Conservation (phyloP, 208 protist species). For the Crithidia sp. region DNA sequence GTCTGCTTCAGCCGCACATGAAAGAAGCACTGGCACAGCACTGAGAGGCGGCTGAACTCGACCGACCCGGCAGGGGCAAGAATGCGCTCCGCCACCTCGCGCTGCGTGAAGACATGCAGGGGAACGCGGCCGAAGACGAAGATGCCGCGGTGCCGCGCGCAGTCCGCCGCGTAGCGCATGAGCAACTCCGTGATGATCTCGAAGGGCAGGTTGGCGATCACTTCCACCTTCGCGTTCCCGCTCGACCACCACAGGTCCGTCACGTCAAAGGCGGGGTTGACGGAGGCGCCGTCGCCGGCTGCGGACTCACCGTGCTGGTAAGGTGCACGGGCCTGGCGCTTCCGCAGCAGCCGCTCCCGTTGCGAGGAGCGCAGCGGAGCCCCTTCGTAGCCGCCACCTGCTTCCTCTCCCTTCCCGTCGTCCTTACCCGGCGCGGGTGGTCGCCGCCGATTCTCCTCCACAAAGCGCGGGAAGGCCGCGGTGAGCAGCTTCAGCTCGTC, state of each 20-base stretch:
- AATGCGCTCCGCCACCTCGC: conserved; percentile 87
- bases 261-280: conserved; percentile 56
- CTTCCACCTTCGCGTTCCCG: conserved; percentile 86
- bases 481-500: conserved; percentile 78
- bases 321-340: conserved; percentile 34
- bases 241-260: conserved; percentile 79
- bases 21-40: conserved; percentile 86
- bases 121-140: conserved; percentile 87
- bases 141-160: conserved; percentile 61
- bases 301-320: conserved; percentile 34
- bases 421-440: conserved; percentile 9
- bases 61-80: conserved; percentile 70
- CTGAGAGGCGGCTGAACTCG: conserved; percentile 83
- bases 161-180: conserved; percentile 86
- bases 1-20: conserved; percentile 77
- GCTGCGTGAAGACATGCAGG: conserved; percentile 88
- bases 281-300: conserved; percentile 14
- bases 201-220: conserved; percentile 90
- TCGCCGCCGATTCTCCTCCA: conserved; percentile 45
- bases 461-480: conserved; percentile 63
- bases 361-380: conserved; percentile 62
- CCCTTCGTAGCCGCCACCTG: conserved; percentile 37
- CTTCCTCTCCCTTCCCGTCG: neutral
- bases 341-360: conserved; percentile 62
- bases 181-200: conserved; percentile 81